Evolutionary conservation across 257 asterid genomes (phyloP), one percentile per base, ranked within the genome.

Genomic region (Nicotiana knightiana): DNA sequence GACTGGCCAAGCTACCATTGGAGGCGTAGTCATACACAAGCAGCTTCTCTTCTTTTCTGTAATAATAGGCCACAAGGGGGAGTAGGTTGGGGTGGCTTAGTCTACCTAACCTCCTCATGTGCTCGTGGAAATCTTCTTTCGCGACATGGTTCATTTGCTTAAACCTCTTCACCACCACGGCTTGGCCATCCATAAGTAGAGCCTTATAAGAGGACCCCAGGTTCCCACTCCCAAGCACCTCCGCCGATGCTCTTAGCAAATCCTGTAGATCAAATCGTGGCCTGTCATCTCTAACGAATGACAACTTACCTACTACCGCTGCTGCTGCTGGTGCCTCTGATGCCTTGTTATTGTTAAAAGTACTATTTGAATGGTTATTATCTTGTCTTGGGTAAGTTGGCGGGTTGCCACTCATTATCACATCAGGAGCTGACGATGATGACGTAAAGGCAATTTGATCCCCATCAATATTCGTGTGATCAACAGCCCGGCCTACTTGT

Each of bases 161-260:
- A 82, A 92, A 94, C 83, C 97, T 91, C 86, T 94, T 94, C 48
- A 94, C 98, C 12, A 94, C 98, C 4, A 93, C 86, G 2, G 93
- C 89, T 83, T 91, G 94, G 0, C 96, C 96, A 51, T 92, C 97
- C 87, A 94, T 90, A 55, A 94, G 64, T 16, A 92, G 90, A 2
- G 97, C 97, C 90, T 94, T 94, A 85, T 94, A 94, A 1, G 98
- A 93, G 11, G 98, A 96, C 32, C 98, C 98, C 16, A 94, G 91
- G 88, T 86, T 91, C 5, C 98, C 98, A 43, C 94, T 88, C 4
- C 98, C 98, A 85, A 94, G 82, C 73, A 94, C 93, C 82, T 94
- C 98, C 0, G 98, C 98, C 0, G 97, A 93, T 2, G 98, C 98
- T 83, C 97, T 90, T 86, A 94, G 86, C 86, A 94, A 63, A 79